Conservation (phyloP, 202 grass and related monocot genomes). For the Schoenoplectus triqueter region DNA sequence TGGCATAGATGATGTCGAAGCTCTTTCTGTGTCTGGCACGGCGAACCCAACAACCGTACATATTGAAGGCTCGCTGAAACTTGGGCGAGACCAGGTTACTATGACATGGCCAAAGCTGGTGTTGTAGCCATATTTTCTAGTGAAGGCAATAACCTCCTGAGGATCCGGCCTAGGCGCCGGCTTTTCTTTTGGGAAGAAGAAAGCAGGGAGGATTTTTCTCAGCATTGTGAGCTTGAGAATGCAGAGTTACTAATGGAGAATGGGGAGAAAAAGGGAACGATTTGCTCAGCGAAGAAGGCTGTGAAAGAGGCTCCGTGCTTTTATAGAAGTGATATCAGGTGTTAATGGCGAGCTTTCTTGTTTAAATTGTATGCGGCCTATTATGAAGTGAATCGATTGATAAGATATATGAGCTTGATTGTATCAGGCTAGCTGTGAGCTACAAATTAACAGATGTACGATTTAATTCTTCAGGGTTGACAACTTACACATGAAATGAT, state of each 20-base stretch:
- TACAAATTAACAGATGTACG: too few species aligned
- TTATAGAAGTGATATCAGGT: not conserved
- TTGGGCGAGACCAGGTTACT: constrained; percentile 12
- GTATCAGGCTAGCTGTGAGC: too few species aligned
- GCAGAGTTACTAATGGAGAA: not conserved
- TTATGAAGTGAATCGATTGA: not conserved
- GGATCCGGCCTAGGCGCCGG: not conserved
- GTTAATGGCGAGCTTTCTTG: not conserved
- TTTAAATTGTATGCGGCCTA: not conserved
- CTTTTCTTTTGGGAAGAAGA: constrained; percentile 13
- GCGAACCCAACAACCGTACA: constrained; percentile 13
- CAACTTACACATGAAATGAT: too few species aligned
- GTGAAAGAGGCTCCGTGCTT: not conserved
- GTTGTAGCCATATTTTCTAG: constrained; percentile 8
- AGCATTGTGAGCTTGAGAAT: constrained; percentile 14
- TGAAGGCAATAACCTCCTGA: not conserved
- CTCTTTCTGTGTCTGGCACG: not conserved
- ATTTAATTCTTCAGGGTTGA: too few species aligned
- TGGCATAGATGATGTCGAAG: not conserved
- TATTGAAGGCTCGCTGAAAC: not conserved
- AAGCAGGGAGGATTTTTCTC: constrained; percentile 33
- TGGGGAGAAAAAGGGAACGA: not conserved
- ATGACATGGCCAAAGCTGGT: constrained; percentile 12
- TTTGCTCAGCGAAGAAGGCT: constrained; percentile 9
- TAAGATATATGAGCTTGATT: not conserved